These are phyloP conservation scores for Dysphania ambrosioides DNA, from an alignment of 148 eudicot genomes.

Conservation along the genomic window DNA sequence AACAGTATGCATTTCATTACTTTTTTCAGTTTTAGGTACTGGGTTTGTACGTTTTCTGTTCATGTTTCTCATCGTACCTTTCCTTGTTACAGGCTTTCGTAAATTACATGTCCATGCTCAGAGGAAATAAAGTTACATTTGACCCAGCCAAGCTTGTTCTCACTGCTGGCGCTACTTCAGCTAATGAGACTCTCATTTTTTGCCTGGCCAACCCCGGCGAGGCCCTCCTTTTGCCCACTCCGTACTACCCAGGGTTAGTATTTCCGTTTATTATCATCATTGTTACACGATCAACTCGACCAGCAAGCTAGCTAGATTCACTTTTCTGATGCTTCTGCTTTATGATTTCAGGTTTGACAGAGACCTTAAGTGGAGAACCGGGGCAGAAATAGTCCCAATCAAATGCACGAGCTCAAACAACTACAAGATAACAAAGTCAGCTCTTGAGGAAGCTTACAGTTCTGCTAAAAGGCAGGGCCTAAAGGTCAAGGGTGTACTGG, in stretches of 20 bases:
- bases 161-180: constrained; percentile 81
- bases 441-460: constrained; percentile 64
- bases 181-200: constrained; percentile 74
- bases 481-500: constrained; percentile 56
- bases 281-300: no score
- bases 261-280: no score
- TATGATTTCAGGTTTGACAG: constrained; percentile 56
- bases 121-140: constrained; percentile 58
- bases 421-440: constrained; percentile 49
- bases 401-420: constrained; percentile 53
- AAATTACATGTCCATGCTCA: constrained; percentile 58
- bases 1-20: constrained; percentile 33
- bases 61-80: constrained; percentile 15
- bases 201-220: constrained; percentile 76
- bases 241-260: constrained; percentile 76
- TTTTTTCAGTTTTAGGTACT: background rate
- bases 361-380: constrained; percentile 79
- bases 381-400: constrained; percentile 63
- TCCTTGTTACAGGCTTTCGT: constrained; percentile 54
- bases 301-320: no score
- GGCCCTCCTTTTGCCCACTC: constrained; percentile 74
- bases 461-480: constrained; percentile 48
- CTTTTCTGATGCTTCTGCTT: background rate
- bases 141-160: constrained; percentile 63
- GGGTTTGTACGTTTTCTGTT: background rate